These are phyloP conservation scores for Trichothecium roseum DNA, from an alignment of 2,329 filamentous ascomycete genomes.

Conservation along the genomic window DNA sequence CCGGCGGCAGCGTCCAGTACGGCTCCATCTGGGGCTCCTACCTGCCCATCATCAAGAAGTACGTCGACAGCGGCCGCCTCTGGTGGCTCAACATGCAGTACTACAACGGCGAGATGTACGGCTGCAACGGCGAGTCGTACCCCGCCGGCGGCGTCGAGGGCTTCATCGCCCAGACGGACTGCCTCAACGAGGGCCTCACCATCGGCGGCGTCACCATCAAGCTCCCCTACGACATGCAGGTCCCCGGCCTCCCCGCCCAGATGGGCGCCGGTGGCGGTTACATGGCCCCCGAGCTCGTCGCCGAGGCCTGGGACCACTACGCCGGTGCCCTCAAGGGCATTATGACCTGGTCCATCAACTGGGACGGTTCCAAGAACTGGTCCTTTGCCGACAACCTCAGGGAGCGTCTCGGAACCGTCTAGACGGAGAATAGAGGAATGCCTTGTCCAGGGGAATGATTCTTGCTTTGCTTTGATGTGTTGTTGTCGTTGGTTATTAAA, in stretches of 20 bases:
- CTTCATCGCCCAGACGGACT: constrained; percentile 24
- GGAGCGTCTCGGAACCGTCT: constrained; percentile 1
- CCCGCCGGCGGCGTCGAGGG: constrained; percentile 18
- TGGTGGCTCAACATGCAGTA: constrained; percentile 28
- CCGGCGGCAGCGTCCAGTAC: constrained; percentile 18
- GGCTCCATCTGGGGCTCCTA: constrained; percentile 24
- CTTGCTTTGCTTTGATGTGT: too few relatives aligned
- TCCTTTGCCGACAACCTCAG: constrained; percentile 21
- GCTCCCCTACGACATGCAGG: constrained; percentile 22
- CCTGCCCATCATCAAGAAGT: constrained; percentile 25
- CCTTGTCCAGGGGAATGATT: too few relatives aligned
- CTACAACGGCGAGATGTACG: constrained; percentile 27
- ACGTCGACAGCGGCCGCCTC: constrained; percentile 21
- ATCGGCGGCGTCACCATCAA: constrained; percentile 20
- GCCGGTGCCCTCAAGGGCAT: constrained; percentile 20
- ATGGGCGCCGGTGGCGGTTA: constrained; percentile 20
- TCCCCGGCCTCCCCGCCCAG: constrained; percentile 23
- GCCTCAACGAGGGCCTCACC: constrained; percentile 19
- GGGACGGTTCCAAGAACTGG: constrained; percentile 23
- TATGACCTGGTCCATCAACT: constrained; percentile 27
- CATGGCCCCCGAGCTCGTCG: constrained; percentile 18
- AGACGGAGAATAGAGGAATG: too few relatives aligned
- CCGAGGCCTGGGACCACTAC: constrained; percentile 19
- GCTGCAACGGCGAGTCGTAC: constrained; percentile 21
- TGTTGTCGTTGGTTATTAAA: too few relatives aligned